Evolutionary conservation across 148 eudicot species (phyloP).

Genomic region (Chenopodium quinoa): DNA sequence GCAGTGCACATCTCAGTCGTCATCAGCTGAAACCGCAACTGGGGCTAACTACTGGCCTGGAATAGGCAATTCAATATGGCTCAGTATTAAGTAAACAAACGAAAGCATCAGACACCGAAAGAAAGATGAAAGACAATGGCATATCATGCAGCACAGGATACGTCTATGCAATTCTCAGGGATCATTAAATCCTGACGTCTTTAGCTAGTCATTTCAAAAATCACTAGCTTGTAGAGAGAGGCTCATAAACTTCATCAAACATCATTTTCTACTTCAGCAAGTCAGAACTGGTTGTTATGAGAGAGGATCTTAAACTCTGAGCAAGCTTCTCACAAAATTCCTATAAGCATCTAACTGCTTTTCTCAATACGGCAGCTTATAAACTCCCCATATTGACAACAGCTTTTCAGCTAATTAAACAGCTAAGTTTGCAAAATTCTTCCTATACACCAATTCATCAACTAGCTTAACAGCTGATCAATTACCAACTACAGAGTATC

Average conservation of each 20-base stretch:
- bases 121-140: not conserved
- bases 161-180: not conserved
- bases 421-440: too few species aligned
- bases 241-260: not conserved
- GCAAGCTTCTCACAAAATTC: too few species aligned
- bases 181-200: not conserved
- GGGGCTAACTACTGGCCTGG: conserved; percentile 17
- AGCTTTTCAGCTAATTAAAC: too few species aligned
- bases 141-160: not conserved
- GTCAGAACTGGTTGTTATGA: not conserved
- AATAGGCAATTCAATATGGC: not conserved
- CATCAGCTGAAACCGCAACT: not conserved
- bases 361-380: too few species aligned
- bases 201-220: not conserved
- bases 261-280: too few species aligned
- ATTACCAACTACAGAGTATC: too few species aligned
- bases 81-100: not conserved
- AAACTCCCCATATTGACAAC: too few species aligned
- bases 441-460: too few species aligned
- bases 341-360: too few species aligned
- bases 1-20: not conserved
- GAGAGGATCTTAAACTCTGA: not conserved
- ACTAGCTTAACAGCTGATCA: too few species aligned
- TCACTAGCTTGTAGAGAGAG: too few species aligned
- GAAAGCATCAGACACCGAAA: not conserved